Conservation (phyloP, 2,329 filamentous ascomycete species). For the Fusarium praegraminearum region DNA sequence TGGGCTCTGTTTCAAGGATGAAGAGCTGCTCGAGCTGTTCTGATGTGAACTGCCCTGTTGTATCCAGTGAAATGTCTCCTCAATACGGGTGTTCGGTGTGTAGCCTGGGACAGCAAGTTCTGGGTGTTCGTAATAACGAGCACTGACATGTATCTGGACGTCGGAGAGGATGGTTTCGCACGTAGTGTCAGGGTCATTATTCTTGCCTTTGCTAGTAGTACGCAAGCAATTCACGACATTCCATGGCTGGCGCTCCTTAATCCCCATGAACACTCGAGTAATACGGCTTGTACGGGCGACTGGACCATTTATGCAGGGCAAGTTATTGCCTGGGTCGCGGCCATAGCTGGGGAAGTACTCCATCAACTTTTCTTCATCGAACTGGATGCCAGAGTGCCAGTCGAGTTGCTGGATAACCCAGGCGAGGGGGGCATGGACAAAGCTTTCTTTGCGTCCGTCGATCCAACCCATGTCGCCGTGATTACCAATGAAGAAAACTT, state of each 20-base stretch:
- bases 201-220: no score
- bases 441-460: neutral
- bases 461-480: neutral
- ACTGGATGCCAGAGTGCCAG: neutral
- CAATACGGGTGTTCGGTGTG: neutral
- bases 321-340: neutral
- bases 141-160: neutral
- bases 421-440: neutral
- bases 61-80: neutral
- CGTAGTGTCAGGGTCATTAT: fast-evolving
- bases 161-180: neutral
- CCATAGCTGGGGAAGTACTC: neutral
- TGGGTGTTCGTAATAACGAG: neutral
- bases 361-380: neutral
- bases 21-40: neutral
- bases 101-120: neutral
- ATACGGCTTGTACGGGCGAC: neutral
- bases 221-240: no score
- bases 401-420: neutral
- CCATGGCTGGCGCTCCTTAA: neutral
- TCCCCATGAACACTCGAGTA: neutral
- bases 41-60: neutral
- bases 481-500: neutral
- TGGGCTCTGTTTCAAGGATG: neutral
- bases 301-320: neutral